Evolutionary conservation across 169 alveolate genomes (phyloP).

Genomic region (Babesia caballi): DNA sequence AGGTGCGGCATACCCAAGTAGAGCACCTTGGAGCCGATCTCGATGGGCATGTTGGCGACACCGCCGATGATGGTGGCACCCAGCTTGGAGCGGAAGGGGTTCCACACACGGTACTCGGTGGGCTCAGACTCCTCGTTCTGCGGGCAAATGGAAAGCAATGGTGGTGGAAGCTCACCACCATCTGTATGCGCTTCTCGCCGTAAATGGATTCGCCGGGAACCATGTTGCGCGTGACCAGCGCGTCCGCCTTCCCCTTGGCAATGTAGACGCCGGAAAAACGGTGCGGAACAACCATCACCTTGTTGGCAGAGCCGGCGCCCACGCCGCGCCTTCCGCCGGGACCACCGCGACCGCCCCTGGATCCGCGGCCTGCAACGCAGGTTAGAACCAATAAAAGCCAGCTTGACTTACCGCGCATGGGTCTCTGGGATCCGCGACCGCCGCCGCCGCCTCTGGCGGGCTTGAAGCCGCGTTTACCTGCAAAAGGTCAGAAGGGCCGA

Average conservation of each 20-base stretch:
- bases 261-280: constrained; percentile 95
- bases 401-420: constrained; percentile 18
- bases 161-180: constrained; percentile 65
- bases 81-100: constrained; percentile 97
- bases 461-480: constrained; percentile 63
- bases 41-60: constrained; percentile 93
- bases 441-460: constrained; percentile 54
- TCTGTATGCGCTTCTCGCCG: constrained; percentile 96
- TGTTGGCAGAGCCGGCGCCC: constrained; percentile 85
- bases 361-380: constrained; percentile 43
- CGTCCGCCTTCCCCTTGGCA: constrained; percentile 94
- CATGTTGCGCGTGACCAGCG: constrained; percentile 93
- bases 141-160: not conserved
- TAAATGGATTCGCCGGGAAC: constrained; percentile 99
- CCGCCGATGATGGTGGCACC: constrained; percentile 99
- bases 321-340: constrained; percentile 32
- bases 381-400: not conserved
- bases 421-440: constrained; percentile 24
- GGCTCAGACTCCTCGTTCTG: constrained; percentile 85
- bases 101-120: constrained; percentile 99
- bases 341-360: constrained; percentile 63
- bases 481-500: not conserved
- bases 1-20: constrained; percentile 81
- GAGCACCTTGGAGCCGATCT: constrained; percentile 95
- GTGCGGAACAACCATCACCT: constrained; percentile 92